Percentiles rank a stretch among this genome's conserved stretches.
These are phyloP conservation scores for Bromus sterilis DNA, from an alignment of 176 grass and related monocot genomes.

Conservation along the genomic window DNA sequence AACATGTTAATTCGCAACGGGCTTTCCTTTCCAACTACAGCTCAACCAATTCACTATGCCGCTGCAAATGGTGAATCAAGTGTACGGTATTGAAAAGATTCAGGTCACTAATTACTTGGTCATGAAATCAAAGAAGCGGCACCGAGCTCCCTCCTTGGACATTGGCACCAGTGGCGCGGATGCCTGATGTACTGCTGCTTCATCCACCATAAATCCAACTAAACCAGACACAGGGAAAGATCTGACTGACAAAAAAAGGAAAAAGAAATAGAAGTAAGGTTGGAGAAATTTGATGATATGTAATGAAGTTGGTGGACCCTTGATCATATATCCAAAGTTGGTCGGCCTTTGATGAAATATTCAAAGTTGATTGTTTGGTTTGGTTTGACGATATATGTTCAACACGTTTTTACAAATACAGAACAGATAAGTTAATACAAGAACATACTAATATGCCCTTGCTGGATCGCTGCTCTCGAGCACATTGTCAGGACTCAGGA, in stretches of 20 bases:
- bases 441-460: background rate
- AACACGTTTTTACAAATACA: background rate
- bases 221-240: background rate
- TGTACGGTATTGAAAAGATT: background rate
- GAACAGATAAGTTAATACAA: background rate
- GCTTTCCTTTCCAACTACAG: background rate
- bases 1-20: background rate
- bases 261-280: background rate
- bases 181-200: background rate
- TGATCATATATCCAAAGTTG: background rate
- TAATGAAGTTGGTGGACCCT: background rate
- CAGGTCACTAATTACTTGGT: conserved; percentile 11
- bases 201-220: background rate
- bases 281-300: background rate
- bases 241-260: background rate
- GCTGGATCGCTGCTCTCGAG: background rate
- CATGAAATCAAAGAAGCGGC: conserved; percentile 33
- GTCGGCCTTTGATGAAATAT: background rate
- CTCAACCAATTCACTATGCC: background rate
- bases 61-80: background rate
- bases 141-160: background rate
- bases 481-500: background rate
- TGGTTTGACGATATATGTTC: background rate
- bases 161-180: no score
- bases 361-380: background rate